phyloP scores from a whole-genome alignment of 2,329 filamentous ascomycete genomes.

The Samsoniella hepiali region DNA sequence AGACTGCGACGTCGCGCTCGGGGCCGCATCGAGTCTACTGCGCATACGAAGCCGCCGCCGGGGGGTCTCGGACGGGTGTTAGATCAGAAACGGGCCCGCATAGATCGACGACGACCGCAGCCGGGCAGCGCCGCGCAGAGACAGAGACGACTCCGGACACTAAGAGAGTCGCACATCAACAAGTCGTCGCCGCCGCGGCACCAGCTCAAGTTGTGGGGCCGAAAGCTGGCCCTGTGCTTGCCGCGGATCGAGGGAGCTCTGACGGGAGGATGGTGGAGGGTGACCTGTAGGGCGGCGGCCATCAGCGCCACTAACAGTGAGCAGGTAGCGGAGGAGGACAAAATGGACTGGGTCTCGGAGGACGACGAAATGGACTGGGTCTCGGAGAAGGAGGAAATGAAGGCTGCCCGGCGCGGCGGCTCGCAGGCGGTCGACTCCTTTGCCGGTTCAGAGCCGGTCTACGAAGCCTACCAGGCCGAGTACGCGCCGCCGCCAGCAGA shows the following conservation, averaged over 20 bases:
- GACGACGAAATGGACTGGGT: not conserved
- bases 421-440: too few relatives aligned
- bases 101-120: not conserved
- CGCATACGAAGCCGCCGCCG: too few relatives aligned
- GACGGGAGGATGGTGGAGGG: not conserved
- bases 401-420: too few relatives aligned
- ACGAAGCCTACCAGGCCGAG: too few relatives aligned
- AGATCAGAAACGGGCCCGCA: not conserved
- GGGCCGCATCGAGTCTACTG: not conserved
- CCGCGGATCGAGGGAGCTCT: not conserved
- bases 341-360: not conserved
- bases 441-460: too few relatives aligned
- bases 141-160: not conserved
- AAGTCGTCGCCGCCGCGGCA: slow-evolving; percentile 1
- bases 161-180: not conserved
- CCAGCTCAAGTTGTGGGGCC: not conserved
- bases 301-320: not conserved
- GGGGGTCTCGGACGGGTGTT: not conserved
- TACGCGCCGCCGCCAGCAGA: too few relatives aligned
- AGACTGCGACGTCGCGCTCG: not conserved
- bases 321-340: not conserved
- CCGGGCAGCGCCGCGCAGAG: not conserved
- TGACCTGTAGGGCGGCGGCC: not conserved
- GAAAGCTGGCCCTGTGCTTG: slow-evolving; percentile 1
- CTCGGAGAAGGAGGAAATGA: too few relatives aligned